Evolutionary conservation across 345 rosid species (phyloP), one percentile per base, ranked within the genome.

Genomic region (Corymbia maculata): DNA sequence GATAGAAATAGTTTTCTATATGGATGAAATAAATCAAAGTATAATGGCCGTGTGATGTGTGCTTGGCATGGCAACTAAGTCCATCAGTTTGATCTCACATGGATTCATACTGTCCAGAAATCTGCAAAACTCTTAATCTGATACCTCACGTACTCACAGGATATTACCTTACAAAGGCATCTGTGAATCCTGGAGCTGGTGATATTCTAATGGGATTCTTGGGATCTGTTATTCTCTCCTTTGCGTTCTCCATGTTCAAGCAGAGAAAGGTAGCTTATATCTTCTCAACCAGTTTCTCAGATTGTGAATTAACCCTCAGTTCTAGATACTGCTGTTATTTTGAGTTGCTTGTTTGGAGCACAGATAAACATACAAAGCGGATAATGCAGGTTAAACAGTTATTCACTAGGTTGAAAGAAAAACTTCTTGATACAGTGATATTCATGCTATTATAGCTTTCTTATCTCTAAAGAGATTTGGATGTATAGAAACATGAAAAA

Each of bases 211-310:
- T 97, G 99, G 99, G 98, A 75, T 97, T 97, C 92, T 91, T 96
- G 90, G 99, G 99, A 86, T 95, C 99, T 87, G 99, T 97, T 32
- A 97, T 97, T 87, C 96, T 97, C 91, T 96, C 99, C 85, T 97
- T 96, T 70, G 96, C 99, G 64, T 97, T 97, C 91, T 94, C 99
- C 88, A 97, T 96, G 99, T 97, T 97, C 94, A 94, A 97, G 92
- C 99, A 97, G 89, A 94, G 98, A 92, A 96, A 96, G 99, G 99
- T 96, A 90, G 55, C 79, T 47, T 57, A 17, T 53, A 8, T 49
- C 15, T 6, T 68, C 42, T 64, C 8, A 51, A 10, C 51, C 26
- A 75, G 82, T 36, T 9, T 36, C 42, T 85, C 61, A 85, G 42
- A 26, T 51, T 85, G 86, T 17, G 45, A 85, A 85, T n/a, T 51